Evolutionary conservation across 495 filamentous ascomycete genomes (phyloP), one percentile per base, ranked within the genome.

Genomic region (Schizothecium vesticola): DNA sequence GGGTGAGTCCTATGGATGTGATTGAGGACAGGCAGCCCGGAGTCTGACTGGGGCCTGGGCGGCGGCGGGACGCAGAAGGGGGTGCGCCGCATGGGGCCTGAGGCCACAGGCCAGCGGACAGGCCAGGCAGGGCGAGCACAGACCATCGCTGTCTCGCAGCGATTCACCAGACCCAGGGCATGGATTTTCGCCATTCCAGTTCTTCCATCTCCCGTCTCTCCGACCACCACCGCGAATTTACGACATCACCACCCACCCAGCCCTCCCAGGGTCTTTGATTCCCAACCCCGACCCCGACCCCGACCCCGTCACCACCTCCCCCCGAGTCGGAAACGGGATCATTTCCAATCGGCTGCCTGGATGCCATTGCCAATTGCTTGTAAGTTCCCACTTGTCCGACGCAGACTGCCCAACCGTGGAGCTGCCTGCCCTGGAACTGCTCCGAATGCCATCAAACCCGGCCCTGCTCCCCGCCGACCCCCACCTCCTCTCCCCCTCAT

Each of bases 381-480:
- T 80, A 75, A 80, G 78, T 79, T n/a, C 63, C 63, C 55, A 66
- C 64, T 61, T 69, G 64, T 70, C 69, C 51, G 59, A 59, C 66
- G 59, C 67, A 67, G 61, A 61, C 63, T 66, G 56, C 7, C 33
- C 69, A 66, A 71, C 68, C 61, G 70, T 72, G 59, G 69, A 65
- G 71, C 70, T 70, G 70, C 67, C 72, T 74, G 36, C 72, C 76
- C 75, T 73, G 70, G 76, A 76, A 78, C 43, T 51, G 43, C 43
- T 78, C 76, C 71, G 78, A 79, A 73, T 75, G 73, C 76, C 80
- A 76, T 73, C 76, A 70, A 78, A 76, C 70, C 76, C 64, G 68
- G 73, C 77, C 75, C 78, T 51, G 43, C 76, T 79, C 78, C 74
- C 73, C 79, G 74, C 78, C 71, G 73, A 75, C 63, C 68, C 75